Evolutionary conservation across 257 asterid species (phyloP).

Genomic region (Fraxinus americana): DNA sequence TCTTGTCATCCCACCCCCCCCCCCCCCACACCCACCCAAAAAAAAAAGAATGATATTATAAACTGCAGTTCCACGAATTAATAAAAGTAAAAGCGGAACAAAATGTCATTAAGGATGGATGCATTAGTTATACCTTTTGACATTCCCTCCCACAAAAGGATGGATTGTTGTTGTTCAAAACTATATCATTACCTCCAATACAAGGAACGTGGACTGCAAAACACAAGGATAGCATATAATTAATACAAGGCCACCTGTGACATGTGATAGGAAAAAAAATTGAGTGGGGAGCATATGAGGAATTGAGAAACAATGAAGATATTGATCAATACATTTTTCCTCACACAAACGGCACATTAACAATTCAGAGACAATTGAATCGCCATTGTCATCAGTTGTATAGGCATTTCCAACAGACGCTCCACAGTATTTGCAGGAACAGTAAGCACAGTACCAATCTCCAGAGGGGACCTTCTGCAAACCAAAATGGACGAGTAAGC

Average conservation of each 20-base stretch:
- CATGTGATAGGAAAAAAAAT: background rate
- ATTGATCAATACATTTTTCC: conserved; percentile 66
- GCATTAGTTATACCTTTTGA: conserved; percentile 52
- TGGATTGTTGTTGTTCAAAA: conserved; percentile 37
- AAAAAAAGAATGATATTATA: background rate
- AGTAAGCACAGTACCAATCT: conserved; percentile 83
- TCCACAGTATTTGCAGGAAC: conserved; percentile 95
- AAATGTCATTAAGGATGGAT: background rate
- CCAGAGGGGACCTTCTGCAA: conserved; percentile 74
- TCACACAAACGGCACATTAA: conserved; percentile 69
- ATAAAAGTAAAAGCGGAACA: background rate
- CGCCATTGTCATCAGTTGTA: conserved; percentile 34
- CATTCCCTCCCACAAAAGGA: conserved; percentile 81
- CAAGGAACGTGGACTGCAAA: conserved; percentile 78
- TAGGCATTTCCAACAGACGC: conserved; percentile 46
- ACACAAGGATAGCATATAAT: conserved; percentile 20
- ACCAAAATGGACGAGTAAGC: conserved; percentile 16
- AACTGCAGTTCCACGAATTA: background rate
- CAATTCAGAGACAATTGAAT: conserved; percentile 40
- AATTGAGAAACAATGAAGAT: conserved; percentile 21
- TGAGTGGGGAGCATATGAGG: conserved; percentile 2
- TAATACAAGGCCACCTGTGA: conserved; percentile 17
- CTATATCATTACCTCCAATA: conserved; percentile 40
- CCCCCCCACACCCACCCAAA: too few relatives aligned
- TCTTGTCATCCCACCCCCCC: too few relatives aligned